Base-by-base conservation (phyloP, 2,329 filamentous ascomycete genomes). In the Sarocladiaceae sp. region DNA sequence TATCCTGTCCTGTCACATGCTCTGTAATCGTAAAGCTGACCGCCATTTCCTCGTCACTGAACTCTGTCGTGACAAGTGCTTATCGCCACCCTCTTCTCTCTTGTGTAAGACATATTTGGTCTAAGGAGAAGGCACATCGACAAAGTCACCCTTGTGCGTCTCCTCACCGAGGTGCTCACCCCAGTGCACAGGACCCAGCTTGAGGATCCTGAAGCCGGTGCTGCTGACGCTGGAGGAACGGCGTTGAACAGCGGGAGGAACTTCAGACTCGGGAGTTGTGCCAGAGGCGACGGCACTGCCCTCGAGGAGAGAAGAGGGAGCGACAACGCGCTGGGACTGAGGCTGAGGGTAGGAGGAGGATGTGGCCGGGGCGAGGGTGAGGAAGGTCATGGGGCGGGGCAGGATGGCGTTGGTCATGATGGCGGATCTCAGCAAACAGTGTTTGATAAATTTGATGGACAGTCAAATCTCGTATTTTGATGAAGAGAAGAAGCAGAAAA, bases 141-240 rank as follows among this genome's bases (percentile, higher is more conserved):
- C 67, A 64, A 71, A 83, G 71, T 84, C 81, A 42, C 70, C 73
- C 70, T 79, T 75, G 71, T 80, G 71, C 5, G 26, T 28, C 26
- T 48, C 44, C 52, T 77, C 78, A 56, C 73, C 79, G 20, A 70
- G 69, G 66, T 82, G 78, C 72, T 80, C 80, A 58, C 82, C 82
- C 67, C 74, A 83, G 75, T 84, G 80, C 54, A 85, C 81, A 29
- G 82, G 82, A 22, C 79, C 79, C 53, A 86, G 79, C 73, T 83
- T 84, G 59, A 86, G 76, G 66, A 86, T 79, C 54, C 75, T 73
- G 58, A 71, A 68, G 56, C 71, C 64, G 53, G 58, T 62, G 59
- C 53, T 56, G 61, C 66, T 73, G 60, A 62, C 66, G 56, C 67
- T 66, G 64, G 74, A 79, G 4, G 44, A 48, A 20, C 44, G 44